Base-by-base conservation (phyloP, 192 early-diverging fungal species). In the Dispira parvispora region DNA sequence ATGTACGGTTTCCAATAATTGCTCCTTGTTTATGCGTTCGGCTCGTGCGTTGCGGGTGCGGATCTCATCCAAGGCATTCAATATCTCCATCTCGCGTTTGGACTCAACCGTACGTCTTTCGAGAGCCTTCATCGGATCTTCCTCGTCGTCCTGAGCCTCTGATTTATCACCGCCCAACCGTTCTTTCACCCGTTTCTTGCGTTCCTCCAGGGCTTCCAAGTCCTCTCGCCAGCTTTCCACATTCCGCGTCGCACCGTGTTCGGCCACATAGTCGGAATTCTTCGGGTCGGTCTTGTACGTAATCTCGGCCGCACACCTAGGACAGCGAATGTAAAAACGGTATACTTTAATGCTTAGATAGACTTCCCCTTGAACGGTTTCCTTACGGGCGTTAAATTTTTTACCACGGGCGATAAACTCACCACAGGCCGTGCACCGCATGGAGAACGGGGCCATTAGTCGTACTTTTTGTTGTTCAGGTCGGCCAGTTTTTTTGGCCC, bases 371-470 rank as follows among this genome's bases (percentile, higher is more conserved):
- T 84, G 72, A 4, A 84, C 85, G 0, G 84, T 79, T 67, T 98
- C 95, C 68, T 98, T 98, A 46, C 90, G 78, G 27, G 93, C 94
- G 69, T 98, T 97, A 78, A 98, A 97, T 64, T 98, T 98, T 66
- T 93, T 98, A 28, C 92, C 90, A 71, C 95, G 94, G 74, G 90
- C 91, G 46, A 99, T 87, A 75, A 89, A 99, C 64, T 99, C 92
- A 11, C 94, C 92, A 63, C 96, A 97, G 9, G 88, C 88, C 45
- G 79, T 80, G 76, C 96, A 99, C 46, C 88, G 88, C 96, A 99
- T 99, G 2, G 96, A 94, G 68, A 95, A 99, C 9, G 96, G 96
- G 5, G 96, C 84, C 88, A 96, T 96, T 23, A 99, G 82, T 25
- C 96, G 92, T 21, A 99, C 96, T 65, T 94, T 99, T 67, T 92